phyloP scores from a whole-genome alignment of 1,284 basidiomycete genomes.

The Trichosporon inkin region DNA sequence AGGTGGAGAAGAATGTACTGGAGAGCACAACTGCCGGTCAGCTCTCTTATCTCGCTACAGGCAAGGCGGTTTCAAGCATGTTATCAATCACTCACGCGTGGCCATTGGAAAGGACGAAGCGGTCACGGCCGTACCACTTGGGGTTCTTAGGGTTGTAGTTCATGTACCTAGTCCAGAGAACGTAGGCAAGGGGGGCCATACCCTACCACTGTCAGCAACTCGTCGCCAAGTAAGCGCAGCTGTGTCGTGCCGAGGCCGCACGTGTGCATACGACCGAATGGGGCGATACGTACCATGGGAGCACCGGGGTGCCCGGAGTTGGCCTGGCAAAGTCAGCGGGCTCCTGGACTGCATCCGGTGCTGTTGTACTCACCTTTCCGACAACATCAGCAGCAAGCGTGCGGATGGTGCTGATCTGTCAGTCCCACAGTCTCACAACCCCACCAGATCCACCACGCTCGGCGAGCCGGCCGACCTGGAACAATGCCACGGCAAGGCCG shows the following conservation, averaged over 20 bases:
- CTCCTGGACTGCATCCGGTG: constrained; percentile 59
- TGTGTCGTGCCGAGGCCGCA: not conserved
- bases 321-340: constrained; percentile 58
- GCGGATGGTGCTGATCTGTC: constrained; percentile 49
- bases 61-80: not conserved
- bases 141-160: constrained; percentile 81
- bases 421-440: not conserved
- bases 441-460: too few relatives aligned
- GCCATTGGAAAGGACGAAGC: constrained; percentile 52
- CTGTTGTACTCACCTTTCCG: constrained; percentile 55
- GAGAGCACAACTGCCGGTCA: constrained; percentile 60
- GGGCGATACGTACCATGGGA: constrained; percentile 60
- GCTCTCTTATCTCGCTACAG: too few relatives aligned
- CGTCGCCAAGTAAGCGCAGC: not conserved
- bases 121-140: constrained; percentile 87
- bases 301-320: constrained; percentile 93
- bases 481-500: not conserved
- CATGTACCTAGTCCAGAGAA: constrained; percentile 76
- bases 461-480: not conserved
- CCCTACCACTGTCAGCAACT: constrained; percentile 39
- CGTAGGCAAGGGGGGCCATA: constrained; percentile 82
- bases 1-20: constrained; percentile 53
- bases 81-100: constrained; percentile 48
- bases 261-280: not conserved
- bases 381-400: constrained; percentile 53